phyloP scores from a whole-genome alignment of 148 eudicot species.

The Fallopia convolvulus region DNA sequence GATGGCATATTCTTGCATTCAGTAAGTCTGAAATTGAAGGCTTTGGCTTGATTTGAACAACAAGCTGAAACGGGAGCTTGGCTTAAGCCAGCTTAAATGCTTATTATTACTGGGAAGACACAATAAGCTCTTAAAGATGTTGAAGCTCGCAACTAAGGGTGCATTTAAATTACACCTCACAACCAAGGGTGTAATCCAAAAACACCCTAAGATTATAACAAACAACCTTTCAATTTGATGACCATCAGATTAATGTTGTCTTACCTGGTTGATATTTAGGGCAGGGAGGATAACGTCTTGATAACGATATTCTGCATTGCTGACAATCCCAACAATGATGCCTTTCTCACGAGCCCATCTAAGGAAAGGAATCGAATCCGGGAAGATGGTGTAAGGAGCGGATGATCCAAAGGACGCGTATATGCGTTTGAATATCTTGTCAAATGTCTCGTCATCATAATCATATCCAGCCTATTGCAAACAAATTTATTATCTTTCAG shows the following conservation, averaged over 20 bases:
- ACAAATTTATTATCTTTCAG: not conserved
- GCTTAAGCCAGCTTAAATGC: too few relatives aligned
- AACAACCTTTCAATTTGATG: not conserved
- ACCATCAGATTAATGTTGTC: not conserved
- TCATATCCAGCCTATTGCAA: slow-evolving; percentile 36
- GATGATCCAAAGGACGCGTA: slow-evolving; percentile 87
- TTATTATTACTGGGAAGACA: too few relatives aligned
- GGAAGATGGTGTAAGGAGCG: slow-evolving; percentile 73
- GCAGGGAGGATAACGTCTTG: slow-evolving; percentile 93
- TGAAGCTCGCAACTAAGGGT: too few relatives aligned
- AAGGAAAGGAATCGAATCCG: slow-evolving; percentile 80
- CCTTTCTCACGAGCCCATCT: slow-evolving; percentile 69
- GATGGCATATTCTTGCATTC: not conserved
- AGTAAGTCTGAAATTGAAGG: not conserved
- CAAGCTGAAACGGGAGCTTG: too few relatives aligned
- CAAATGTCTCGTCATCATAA: slow-evolving; percentile 90
- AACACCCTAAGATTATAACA: not conserved
- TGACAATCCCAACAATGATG: slow-evolving; percentile 67
- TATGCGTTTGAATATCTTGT: slow-evolving; percentile 79
- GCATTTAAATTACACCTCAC: too few relatives aligned
- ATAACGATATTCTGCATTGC: slow-evolving; percentile 92
- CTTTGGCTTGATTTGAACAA: too few relatives aligned
- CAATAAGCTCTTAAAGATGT: too few relatives aligned
- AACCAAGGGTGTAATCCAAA: too few relatives aligned
- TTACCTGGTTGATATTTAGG: slow-evolving; percentile 69